Evolutionary conservation across 1,139 yeast genomes (phyloP), one percentile per base, ranked within the genome.

Genomic region (Candida frijolesensis): DNA sequence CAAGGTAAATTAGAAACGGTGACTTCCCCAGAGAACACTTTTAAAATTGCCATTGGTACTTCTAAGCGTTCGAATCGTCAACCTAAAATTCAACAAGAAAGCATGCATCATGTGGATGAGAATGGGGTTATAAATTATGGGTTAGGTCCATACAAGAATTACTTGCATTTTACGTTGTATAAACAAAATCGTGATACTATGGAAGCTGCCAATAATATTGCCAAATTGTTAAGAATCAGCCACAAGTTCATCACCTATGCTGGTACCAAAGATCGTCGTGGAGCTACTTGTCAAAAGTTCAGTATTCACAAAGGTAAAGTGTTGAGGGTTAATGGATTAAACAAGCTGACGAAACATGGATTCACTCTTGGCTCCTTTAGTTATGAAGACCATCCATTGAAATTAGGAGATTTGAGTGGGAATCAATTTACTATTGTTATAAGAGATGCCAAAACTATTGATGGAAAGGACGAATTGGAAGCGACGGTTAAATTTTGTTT

Each of bases 211-310:
- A 80, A 84, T 29, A 71, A 87, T 34, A 73, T 94, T 44, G 74
- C 94, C 39, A 87, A 87, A 62, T 80, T 89, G 56, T 74, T 94
- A 58, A 80, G 92, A 54, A 71, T 88, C 15, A 94, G 92, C 15
- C 76, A 87, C 7, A 87, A 85, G 58, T 66, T 75, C 35, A 78
- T 94, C 38, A 78, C 88, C 49, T 91, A 85, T 67, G 96, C 98
- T 0, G 99, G 99, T 18, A 95, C 99, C 4, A 94, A 94, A 63
- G 99, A 94, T 67, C 83, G 98, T 61, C 83, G 99, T 63, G 99
- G 96, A 49, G 94, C 89, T 22, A 95, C 99, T 1, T 90, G 91
- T 50, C 99, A 94, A 68, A 80, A 83, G 54, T 81, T 89, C 52
- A 84, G 92, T 40, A 74, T 92, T 51, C 81, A 84, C 47, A 83